Base-by-base conservation (phyloP, 345 rosid species). In the Camelina neglecta region DNA sequence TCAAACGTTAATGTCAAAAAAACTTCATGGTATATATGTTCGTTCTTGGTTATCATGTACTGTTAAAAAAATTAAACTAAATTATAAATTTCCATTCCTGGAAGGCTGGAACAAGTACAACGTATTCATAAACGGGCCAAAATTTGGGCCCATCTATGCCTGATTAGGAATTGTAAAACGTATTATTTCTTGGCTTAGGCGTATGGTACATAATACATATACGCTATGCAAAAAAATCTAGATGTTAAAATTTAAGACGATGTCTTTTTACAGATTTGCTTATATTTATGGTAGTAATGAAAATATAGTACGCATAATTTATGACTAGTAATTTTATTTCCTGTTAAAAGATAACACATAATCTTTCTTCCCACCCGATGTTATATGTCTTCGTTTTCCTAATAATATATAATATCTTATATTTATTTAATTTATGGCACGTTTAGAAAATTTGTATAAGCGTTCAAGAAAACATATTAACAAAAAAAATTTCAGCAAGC, bases 121-220 rank as follows among this genome's bases (percentile, higher is more conserved):
- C 44, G 41, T 39, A 11, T 44, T 45, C 63, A 64, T 21, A 9
- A 64, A 8, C 56, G 38, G 71, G 56, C 63, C 63, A 29, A 13
- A 63, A 0, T 3, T 7, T 71, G n/a, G 67, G 60, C 67, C 51
- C 51, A 23, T 4, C 20, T 23, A 11, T 11, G 64, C 64, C 7
- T 8, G 18, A 33, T 38, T 38, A 31, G 44, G n/a, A 36, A 35
- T 16, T 60, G 26, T 59, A 20, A 36, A 59, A 9, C 23, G 35
- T 45, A 15, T 45, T 47, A 6, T n/a, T n/a, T n/a, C 50, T 47
- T n/a, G 51, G 10, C 6, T 15, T 45, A 31, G 7, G 48, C 7
- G 5, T 41, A 44, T 42, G 12, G 39, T 24, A 24, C 26, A 24
- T 24, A 24, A 3, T 24, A 24, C 26, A 24, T 24, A 24, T 24